Conservation (phyloP, 179 eudicot genomes). For the Drosera spatulata region DNA sequence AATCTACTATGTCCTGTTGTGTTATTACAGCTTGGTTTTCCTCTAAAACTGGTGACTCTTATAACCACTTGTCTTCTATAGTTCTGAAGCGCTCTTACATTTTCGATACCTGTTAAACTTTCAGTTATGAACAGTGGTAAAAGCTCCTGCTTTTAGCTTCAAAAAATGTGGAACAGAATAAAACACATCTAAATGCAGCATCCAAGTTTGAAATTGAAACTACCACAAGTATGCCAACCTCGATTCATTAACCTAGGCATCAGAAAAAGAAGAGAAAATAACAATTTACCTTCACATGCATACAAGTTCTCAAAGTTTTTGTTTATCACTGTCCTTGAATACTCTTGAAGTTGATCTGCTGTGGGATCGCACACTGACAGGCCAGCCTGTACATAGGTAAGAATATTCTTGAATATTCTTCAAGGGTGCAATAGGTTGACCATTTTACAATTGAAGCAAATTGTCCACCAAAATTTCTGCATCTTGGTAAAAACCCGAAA, state of each 20-base stretch:
- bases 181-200: background rate
- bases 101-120: too few species aligned
- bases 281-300: constrained; percentile 84
- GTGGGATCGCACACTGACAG: constrained; percentile 60
- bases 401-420: too few species aligned
- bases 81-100: too few species aligned
- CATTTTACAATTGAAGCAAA: background rate
- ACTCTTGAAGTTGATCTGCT: constrained; percentile 60
- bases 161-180: too few species aligned
- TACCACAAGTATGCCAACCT: background rate
- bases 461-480: background rate
- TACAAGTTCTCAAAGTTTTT: constrained; percentile 78
- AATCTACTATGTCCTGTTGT: too few species aligned
- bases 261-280: too few species aligned
- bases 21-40: too few species aligned
- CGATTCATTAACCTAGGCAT: background rate
- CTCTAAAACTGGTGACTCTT: too few species aligned
- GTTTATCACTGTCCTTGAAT: constrained; percentile 47
- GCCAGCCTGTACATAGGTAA: constrained; percentile 46
- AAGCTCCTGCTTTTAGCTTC: too few species aligned
- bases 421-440: constrained; percentile 8
- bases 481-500: constrained; percentile 52
- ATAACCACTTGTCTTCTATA: too few species aligned
- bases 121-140: too few species aligned
- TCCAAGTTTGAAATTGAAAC: background rate